phyloP scores from a whole-genome alignment of 2,329 filamentous ascomycete genomes.

The Ophiostoma ulmi region DNA sequence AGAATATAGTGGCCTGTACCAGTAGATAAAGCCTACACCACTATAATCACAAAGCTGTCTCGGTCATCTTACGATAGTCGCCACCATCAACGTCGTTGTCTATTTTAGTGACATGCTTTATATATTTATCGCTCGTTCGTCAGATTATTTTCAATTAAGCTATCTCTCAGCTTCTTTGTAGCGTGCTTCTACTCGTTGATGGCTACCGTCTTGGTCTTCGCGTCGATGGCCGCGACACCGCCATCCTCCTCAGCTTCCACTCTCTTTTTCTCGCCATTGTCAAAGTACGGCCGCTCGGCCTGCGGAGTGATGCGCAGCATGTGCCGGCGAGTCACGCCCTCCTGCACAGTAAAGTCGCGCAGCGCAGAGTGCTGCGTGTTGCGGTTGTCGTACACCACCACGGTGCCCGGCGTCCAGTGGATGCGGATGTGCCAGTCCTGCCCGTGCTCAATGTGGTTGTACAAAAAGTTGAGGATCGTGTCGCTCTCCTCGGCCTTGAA shows the following conservation, averaged over 20 bases:
- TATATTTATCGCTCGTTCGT: no score
- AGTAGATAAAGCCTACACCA: not conserved
- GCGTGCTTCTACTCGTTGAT: not conserved
- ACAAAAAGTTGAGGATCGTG: constrained; percentile 40
- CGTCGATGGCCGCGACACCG: no score
- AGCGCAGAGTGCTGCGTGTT: constrained; percentile 30
- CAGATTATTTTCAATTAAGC: no score
- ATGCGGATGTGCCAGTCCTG: constrained; percentile 45
- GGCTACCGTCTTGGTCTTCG: not conserved
- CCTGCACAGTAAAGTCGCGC: constrained; percentile 26
- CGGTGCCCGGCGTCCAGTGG: constrained; percentile 43
- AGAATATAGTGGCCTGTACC: not conserved
- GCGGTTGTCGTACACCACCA: constrained; percentile 39
- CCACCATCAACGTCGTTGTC: not conserved
- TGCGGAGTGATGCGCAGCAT: constrained; percentile 34
- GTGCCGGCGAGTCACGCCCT: constrained; percentile 26
- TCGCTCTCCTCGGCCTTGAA: constrained; percentile 56
- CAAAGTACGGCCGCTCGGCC: constrained; percentile 32
- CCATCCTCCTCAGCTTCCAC: not conserved
- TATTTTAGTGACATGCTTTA: no score
- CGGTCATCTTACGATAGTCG: not conserved
- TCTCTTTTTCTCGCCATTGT: not conserved
- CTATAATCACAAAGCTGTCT: no score
- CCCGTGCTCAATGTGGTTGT: constrained; percentile 43
- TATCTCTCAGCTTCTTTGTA: no score